phyloP scores from a whole-genome alignment of 2,329 filamentous ascomycete species.

The Calonectria pteridis region DNA sequence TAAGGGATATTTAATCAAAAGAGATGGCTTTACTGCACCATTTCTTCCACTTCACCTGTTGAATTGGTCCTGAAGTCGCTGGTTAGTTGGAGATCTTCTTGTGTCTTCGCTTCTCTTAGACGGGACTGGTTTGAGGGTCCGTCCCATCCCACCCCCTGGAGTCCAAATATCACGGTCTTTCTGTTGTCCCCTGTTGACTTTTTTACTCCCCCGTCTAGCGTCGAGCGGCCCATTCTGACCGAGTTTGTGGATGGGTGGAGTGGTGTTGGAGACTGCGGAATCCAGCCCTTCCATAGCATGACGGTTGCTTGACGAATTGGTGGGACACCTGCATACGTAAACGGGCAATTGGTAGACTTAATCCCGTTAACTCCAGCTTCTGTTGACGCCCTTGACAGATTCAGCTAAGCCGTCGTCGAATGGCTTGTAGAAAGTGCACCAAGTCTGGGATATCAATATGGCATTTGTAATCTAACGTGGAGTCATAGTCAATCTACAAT shows the following conservation, averaged over 20 bases:
- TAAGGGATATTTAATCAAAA: neutral
- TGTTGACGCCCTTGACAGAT: neutral
- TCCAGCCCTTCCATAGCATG: neutral
- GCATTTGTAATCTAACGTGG: neutral
- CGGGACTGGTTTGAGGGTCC: neutral
- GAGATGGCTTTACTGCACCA: neutral
- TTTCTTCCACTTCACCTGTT: neutral
- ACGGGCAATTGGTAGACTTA: slow-evolving; percentile 6
- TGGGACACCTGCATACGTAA: neutral
- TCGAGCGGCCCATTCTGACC: neutral
- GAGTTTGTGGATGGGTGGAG: slow-evolving; percentile 12
- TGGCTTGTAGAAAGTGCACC: neutral
- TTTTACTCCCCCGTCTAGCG: neutral
- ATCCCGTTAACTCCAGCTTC: slow-evolving; percentile 30
- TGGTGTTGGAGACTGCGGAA: slow-evolving; percentile 8
- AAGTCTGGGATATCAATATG: neutral
- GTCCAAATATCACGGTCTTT: slow-evolving; percentile 9
- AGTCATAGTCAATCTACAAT: neutral
- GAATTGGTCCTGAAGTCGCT: no score
- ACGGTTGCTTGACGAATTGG: neutral
- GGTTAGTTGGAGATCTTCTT: neutral
- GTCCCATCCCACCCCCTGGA: neutral
- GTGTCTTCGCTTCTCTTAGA: neutral
- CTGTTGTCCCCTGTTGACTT: neutral
- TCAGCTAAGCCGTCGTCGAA: neutral